Percentiles rank a stretch among this genome's conserved stretches.
Conservation (phyloP, 192 early-diverging fungal genomes). For the Thoreauomyces humboldtii region DNA sequence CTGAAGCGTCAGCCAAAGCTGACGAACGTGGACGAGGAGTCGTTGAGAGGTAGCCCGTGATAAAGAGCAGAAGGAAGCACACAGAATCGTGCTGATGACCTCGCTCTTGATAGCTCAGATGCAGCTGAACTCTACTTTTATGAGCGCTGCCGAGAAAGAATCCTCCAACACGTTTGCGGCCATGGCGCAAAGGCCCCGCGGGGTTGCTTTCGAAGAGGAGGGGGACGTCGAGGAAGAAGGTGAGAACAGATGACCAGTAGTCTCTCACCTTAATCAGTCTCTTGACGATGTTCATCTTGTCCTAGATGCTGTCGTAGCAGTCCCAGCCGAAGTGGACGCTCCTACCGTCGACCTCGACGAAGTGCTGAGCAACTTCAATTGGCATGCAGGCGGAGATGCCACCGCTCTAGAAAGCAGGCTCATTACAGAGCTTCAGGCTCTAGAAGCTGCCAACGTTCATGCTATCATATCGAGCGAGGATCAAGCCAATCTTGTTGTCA, state of each 20-base stretch:
- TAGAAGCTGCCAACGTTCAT: conserved; percentile 93
- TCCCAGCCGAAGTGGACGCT: conserved; percentile 7
- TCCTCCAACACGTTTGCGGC: conserved; percentile 21
- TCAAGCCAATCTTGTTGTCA: conserved; percentile 73
- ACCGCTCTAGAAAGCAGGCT: conserved; percentile 82
- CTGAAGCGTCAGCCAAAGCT: conserved; percentile 38
- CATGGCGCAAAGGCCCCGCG: not conserved
- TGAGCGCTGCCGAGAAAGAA: conserved; percentile 21
- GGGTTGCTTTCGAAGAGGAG: conserved; percentile 29
- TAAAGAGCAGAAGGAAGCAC: no score
- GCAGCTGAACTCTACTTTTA: conserved; percentile 13
- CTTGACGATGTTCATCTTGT: no score
- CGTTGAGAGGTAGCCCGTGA: conserved; percentile 11
- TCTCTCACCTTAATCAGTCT: no score
- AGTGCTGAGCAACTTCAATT: conserved; percentile 74
- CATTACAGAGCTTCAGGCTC: conserved; percentile 75
- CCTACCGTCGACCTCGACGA: conserved; percentile 35
- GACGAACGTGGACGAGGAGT: conserved; percentile 46
- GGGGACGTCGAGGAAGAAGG: not conserved
- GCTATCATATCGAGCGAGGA: conserved; percentile 91
- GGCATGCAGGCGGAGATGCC: conserved; percentile 84
- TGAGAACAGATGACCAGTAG: no score
- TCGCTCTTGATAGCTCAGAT: conserved; percentile 30
- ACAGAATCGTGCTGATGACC: no score
- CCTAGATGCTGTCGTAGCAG: not conserved